Conservation (phyloP, 768 basidiomycete species). For the Lanmaoa rubissima region DNA sequence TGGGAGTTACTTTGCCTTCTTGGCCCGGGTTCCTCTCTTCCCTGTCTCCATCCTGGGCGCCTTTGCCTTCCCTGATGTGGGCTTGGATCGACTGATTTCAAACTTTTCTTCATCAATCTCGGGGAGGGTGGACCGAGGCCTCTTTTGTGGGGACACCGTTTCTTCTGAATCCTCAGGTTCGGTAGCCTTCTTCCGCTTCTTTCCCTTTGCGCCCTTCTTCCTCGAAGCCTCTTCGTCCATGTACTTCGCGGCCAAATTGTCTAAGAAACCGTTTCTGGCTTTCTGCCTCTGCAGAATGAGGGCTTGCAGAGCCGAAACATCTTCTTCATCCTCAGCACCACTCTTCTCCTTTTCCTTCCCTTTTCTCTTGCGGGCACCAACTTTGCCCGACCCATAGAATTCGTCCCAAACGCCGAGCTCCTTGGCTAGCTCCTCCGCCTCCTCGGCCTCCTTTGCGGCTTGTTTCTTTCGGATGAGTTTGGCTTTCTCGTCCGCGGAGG, state of each 20-base stretch:
- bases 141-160: constrained; percentile 49
- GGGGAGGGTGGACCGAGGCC: constrained; percentile 41
- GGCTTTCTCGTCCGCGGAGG: constrained; percentile 77
- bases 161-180: constrained; percentile 36
- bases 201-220: constrained; percentile 46
- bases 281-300: constrained; percentile 78
- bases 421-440: constrained; percentile 81
- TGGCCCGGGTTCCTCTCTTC: constrained; percentile 33
- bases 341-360: constrained; percentile 37
- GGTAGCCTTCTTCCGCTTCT: constrained; percentile 48
- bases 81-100: constrained; percentile 54
- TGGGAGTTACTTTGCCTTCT: constrained; percentile 34
- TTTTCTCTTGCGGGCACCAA: constrained; percentile 54
- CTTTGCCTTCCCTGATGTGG: constrained; percentile 50
- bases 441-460: constrained; percentile 73
- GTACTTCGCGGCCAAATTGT: constrained; percentile 74
- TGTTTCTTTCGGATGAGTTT: constrained; percentile 70
- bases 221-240: constrained; percentile 37
- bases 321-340: constrained; percentile 50
- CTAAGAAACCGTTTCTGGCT: constrained; percentile 70
- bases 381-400: constrained; percentile 79
- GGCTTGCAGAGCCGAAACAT: constrained; percentile 71
- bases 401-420: constrained; percentile 95
- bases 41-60: constrained; percentile 21
- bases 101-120: constrained; percentile 70